phyloP scores from a whole-genome alignment of 2,329 filamentous ascomycete species.

The Colletotrichum spinosum region DNA sequence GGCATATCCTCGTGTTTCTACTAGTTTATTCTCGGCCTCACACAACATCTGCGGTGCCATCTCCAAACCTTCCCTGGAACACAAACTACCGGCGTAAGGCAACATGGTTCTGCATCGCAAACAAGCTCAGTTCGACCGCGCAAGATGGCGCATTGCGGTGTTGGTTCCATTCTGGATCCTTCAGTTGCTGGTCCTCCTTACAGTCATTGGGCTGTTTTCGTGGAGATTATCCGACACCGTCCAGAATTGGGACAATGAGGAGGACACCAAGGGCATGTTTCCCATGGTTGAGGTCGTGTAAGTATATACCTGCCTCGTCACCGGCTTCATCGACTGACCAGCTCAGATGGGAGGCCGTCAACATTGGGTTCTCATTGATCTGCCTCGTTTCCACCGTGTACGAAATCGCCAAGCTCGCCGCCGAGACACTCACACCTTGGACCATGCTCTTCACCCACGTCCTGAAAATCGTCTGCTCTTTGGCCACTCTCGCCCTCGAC shows the following conservation, averaged over 20 bases:
- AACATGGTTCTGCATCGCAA: slow-evolving; percentile 59
- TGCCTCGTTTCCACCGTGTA: slow-evolving; percentile 59
- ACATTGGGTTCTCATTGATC: slow-evolving; percentile 61
- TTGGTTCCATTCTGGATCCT: slow-evolving; percentile 63
- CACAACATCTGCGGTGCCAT: slow-evolving; percentile 18
- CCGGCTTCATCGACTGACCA: slow-evolving; percentile 7
- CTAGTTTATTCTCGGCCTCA: slow-evolving; percentile 19
- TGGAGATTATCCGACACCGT: slow-evolving; percentile 63
- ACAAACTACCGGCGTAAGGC: not conserved
- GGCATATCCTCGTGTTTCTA: slow-evolving; percentile 19
- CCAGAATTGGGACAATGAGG: slow-evolving; percentile 54
- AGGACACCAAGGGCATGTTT: slow-evolving; percentile 49
- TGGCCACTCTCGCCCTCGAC: slow-evolving; percentile 62
- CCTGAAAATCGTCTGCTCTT: slow-evolving; percentile 60
- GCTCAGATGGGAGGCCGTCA: slow-evolving; percentile 64
- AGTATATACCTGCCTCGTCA: slow-evolving; percentile 42
- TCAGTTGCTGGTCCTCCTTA: slow-evolving; percentile 58
- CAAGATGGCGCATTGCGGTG: slow-evolving; percentile 61
- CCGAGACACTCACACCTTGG: slow-evolving; percentile 65
- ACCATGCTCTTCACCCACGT: slow-evolving; percentile 64
- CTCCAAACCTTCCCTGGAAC: slow-evolving; percentile 18
- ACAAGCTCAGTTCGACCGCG: slow-evolving; percentile 64
- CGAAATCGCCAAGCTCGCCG: slow-evolving; percentile 59
- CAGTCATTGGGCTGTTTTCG: slow-evolving; percentile 63
- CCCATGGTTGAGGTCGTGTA: slow-evolving; percentile 64